Base-by-base conservation (phyloP, 2,329 filamentous ascomycete species). In the Epichloe sp. region DNA sequence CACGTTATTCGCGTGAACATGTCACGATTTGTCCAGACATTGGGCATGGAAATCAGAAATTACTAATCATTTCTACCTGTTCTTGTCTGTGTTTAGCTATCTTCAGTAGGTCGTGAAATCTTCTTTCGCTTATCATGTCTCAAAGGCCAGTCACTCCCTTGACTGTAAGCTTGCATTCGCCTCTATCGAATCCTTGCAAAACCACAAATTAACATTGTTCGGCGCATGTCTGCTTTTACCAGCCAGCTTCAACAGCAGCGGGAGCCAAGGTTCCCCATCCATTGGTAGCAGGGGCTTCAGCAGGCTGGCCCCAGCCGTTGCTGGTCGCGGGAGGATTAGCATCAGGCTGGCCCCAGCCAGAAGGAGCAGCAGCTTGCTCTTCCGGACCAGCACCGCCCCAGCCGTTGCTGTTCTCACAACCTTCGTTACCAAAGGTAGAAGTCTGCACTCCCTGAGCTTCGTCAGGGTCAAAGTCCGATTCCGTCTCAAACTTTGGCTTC, bases 401-500 rank as follows among this genome's bases (percentile, higher is more conserved):
- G 12, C 40, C 51, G 26, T 53, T 55, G 31, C 52, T 55, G 44
- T 21, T 58, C 12, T 38, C 48, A 8, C n/a, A 40, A 26, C 51
- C 55, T 17, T 53, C 56, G 10, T 55, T 57, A 21, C 50, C 57
- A 23, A 31, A 47, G 21, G 23, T 34, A 17, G 26, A n/a, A 23
- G 41, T 21, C 19, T 36, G 47, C n/a, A n/a, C 47, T 34, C 8
- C 48, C 19, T 44, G 41, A 7, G 37, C 51, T 41, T 67, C 66
- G 17, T 65, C 60, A 1, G 65, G 67, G 45, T 78, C 76, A 38
- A 71, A 78, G 56, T 78, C 76, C 0, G 73, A 76, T 48, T 78
- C 76, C 0, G 73, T 73, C 58, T 80, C 78, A 46, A 79, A 79
- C 57, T 75, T 74, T 19, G 77, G 66, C 19, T 77, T 69, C 15